Conservation (phyloP, 1,139 yeast species). For the Tardiomyces blankii region DNA sequence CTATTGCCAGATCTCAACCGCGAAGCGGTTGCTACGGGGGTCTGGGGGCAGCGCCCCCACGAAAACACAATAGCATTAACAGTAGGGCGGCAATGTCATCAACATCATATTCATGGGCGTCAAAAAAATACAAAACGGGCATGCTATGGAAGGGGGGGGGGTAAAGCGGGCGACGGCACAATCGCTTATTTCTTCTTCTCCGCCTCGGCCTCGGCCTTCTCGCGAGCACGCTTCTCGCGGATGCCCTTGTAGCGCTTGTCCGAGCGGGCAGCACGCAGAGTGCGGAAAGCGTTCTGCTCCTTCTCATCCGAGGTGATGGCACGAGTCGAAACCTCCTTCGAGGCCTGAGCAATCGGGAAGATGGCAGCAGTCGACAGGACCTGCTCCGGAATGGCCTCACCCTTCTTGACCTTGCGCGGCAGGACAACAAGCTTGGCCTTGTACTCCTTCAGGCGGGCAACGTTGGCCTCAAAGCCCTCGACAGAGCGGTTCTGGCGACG, state of each 20-base stretch:
- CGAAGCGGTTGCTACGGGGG: too few species aligned
- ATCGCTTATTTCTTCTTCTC: constrained; percentile 88
- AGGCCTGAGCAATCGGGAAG: constrained; percentile 83
- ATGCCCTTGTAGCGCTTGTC: constrained; percentile 89
- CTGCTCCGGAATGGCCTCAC: constrained; percentile 45
- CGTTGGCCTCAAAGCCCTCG: constrained; percentile 91
- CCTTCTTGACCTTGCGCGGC: constrained; percentile 59
- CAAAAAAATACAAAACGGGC: too few species aligned
- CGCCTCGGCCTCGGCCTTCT: constrained; percentile 98
- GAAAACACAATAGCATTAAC: too few species aligned
- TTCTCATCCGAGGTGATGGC: constrained; percentile 83
- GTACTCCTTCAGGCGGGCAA: constrained; percentile 94
- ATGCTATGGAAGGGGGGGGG: too few species aligned
- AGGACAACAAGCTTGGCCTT: constrained; percentile 89
- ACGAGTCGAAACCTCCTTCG: constrained; percentile 62
- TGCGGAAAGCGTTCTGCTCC: constrained; percentile 64
- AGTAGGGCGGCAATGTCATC: background rate
- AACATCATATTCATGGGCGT: background rate
- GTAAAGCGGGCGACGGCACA: background rate
- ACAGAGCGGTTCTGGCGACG: constrained; percentile 98
- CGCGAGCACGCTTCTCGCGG: constrained; percentile 96
- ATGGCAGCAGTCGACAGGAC: constrained; percentile 60
- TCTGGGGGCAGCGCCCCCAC: too few species aligned
- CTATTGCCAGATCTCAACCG: too few species aligned
- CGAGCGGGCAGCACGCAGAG: constrained; percentile 91